Evolutionary conservation across 148 eudicot species (phyloP).

Genomic region (Camellia lanceoleosa): DNA sequence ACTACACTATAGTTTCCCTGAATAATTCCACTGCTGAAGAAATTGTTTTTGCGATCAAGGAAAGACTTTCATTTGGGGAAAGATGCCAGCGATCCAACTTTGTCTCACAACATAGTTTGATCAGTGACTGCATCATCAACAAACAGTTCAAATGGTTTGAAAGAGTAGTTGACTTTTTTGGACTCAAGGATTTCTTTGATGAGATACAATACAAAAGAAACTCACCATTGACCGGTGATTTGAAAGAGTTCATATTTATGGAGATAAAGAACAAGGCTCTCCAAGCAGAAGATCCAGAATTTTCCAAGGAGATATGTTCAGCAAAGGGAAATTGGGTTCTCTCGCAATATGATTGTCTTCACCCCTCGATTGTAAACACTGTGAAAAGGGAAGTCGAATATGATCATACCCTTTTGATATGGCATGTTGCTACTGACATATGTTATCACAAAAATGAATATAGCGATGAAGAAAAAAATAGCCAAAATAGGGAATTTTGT

Average conservation of each 20-base stretch:
- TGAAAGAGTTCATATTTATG: constrained; percentile 4
- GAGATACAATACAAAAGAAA: neutral
- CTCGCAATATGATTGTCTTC: no score
- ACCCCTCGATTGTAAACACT: no score
- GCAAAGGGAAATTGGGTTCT: no score
- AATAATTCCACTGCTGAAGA: neutral
- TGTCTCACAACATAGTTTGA: constrained; percentile 5
- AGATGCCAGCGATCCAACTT: neutral
- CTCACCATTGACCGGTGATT: neutral
- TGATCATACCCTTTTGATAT: no score
- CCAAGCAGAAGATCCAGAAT: neutral
- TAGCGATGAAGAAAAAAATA: no score
- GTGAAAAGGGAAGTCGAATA: no score
- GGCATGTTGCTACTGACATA: neutral
- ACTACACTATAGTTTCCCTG: constrained; percentile 3
- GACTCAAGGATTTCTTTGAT: no score
- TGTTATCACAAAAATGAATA: no score
- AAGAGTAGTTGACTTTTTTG: no score
- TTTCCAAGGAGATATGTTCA: neutral
- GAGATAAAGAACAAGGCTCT: neutral
- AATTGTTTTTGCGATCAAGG: neutral
- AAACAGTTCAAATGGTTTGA: neutral
- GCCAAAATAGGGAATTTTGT: no score
- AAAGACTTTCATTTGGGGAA: no score
- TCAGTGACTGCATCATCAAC: neutral